Evolutionary conservation across 2,329 filamentous ascomycete species (phyloP).

Genomic region (Neofusicoccum kwambonambiense): DNA sequence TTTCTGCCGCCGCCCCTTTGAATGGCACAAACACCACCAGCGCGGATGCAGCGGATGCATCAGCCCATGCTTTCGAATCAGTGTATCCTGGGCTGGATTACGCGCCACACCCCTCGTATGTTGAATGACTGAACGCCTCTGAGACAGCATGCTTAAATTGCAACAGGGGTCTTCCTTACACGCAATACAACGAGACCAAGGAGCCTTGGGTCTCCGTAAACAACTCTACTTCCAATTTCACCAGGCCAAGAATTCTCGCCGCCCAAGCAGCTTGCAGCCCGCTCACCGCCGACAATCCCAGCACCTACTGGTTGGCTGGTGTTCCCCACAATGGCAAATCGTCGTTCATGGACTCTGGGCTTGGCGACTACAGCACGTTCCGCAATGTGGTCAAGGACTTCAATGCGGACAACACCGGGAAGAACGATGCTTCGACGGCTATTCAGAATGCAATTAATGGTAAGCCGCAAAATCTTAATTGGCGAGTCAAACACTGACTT

Average conservation of each 20-base stretch:
- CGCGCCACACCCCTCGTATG: not conserved
- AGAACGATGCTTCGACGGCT: conserved; percentile 27
- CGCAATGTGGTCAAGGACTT: conserved; percentile 37
- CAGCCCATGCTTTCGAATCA: not conserved
- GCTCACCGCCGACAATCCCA: conserved; percentile 4
- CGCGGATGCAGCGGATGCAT: not conserved
- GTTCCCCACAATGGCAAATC: conserved; percentile 18
- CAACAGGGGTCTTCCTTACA: conserved; percentile 5
- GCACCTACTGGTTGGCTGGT: conserved; percentile 6
- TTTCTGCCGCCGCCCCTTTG: not conserved
- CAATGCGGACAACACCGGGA: conserved; percentile 35
- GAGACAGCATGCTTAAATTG: not conserved
- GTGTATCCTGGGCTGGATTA: not conserved
- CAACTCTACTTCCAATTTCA: not conserved
- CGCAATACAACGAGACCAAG: not conserved
- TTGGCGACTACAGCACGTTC: conserved; percentile 32
- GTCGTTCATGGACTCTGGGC: conserved; percentile 3
- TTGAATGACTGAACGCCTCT: not conserved
- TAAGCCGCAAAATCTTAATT: not conserved
- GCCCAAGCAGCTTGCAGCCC: not conserved
- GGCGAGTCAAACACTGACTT: not conserved
- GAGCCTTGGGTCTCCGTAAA: not conserved
- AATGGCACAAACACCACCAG: not conserved
- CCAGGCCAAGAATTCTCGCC: not conserved
- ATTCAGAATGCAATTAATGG: conserved; percentile 17